These are phyloP conservation scores for Populus deltoides DNA, from an alignment of 345 rosid species.

Conservation along the genomic window DNA sequence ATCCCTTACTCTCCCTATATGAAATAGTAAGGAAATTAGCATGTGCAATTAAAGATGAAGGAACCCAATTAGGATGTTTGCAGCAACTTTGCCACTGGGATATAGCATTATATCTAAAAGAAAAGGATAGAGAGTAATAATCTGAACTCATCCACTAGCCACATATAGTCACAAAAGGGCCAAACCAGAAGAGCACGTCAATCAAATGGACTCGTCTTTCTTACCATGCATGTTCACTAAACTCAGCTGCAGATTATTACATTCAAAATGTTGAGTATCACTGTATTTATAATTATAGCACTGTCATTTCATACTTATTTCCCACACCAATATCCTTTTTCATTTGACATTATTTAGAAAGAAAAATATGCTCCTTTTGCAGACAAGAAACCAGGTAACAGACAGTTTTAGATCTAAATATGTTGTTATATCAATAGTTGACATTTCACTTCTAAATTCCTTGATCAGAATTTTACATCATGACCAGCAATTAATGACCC, in stretches of 20 bases:
- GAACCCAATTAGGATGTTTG: conserved; percentile 2
- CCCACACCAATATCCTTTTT: neutral
- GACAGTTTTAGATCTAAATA: neutral
- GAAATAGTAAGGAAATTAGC: conserved; percentile 15
- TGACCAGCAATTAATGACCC: neutral
- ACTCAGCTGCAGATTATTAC: neutral
- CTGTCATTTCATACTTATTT: neutral
- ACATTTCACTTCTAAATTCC: neutral
- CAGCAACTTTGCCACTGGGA: conserved; percentile 1
- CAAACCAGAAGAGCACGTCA: neutral
- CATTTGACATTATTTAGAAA: neutral
- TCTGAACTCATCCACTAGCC: neutral
- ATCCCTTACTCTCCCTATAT: conserved; percentile 41
- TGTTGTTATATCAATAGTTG: neutral
- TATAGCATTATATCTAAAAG: conserved; percentile 4
- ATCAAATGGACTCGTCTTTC: neutral
- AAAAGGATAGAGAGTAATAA: neutral
- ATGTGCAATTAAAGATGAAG: conserved; percentile 2
- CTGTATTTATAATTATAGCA: neutral
- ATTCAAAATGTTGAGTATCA: neutral
- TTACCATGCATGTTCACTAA: neutral
- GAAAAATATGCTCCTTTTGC: neutral
- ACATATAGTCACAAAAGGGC: neutral
- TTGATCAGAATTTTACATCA: neutral
- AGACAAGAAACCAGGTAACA: neutral